Conservation (phyloP, 345 rosid species). For the Pugionium dolabratum region DNA sequence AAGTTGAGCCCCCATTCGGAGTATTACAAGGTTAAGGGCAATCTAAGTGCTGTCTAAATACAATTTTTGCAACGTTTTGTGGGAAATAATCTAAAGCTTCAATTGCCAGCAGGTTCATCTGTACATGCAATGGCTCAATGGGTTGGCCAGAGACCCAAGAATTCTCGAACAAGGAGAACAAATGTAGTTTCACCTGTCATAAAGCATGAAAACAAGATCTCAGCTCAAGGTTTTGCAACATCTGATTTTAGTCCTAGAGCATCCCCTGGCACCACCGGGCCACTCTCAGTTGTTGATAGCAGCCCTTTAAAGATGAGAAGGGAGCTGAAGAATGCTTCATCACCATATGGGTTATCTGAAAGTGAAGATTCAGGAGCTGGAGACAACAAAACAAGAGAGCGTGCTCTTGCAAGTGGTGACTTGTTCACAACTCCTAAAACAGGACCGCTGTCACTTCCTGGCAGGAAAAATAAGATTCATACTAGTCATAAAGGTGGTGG, state of each 20-base stretch:
- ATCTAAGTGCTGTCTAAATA: constrained; percentile 50
- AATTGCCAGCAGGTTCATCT: constrained; percentile 56
- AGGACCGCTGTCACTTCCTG: constrained; percentile 51
- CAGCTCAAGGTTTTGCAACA: constrained; percentile 57
- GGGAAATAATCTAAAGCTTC: constrained; percentile 49
- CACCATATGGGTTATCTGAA: constrained; percentile 72
- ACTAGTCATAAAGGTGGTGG: constrained; percentile 69
- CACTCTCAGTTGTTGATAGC: constrained; percentile 48
- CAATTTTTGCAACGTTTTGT: constrained; percentile 41
- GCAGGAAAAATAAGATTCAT: constrained; percentile 58
- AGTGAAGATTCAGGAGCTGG: constrained; percentile 92
- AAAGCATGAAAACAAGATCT: constrained; percentile 56
- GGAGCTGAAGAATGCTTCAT: constrained; percentile 62
- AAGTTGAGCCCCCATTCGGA: constrained; percentile 53
- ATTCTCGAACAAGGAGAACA: constrained; percentile 81
- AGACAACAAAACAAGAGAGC: constrained; percentile 62
- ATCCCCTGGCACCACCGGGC: constrained; percentile 53
- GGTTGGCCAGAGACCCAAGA: constrained; percentile 93
- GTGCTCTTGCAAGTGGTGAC: constrained; percentile 57
- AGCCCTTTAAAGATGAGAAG: constrained; percentile 54
- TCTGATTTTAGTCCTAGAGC: constrained; percentile 63
- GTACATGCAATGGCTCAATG: constrained; percentile 83
- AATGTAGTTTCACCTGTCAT: constrained; percentile 68
- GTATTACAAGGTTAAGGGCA: constrained; percentile 63
- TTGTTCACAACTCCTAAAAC: constrained; percentile 52